A percentile compares a stretch with the other conserved stretches of the same genome.
phyloP scores from a whole-genome alignment of 371 early-diverging fungal species.

The Mortierella sp. region DNA sequence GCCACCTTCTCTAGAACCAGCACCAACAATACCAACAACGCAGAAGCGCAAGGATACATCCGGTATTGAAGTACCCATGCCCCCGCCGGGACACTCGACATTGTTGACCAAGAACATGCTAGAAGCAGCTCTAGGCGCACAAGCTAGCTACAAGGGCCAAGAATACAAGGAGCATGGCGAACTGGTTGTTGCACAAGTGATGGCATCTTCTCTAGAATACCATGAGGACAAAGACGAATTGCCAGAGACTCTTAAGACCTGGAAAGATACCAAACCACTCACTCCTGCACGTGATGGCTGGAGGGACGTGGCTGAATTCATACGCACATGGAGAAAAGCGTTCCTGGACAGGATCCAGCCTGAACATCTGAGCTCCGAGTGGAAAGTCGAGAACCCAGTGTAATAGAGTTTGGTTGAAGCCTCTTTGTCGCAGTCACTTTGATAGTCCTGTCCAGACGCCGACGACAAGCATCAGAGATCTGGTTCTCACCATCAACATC shows the following conservation, averaged over 20 bases:
- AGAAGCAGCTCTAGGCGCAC: constrained; percentile 23
- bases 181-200: constrained; percentile 33
- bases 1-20: neutral
- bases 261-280: constrained; percentile 27
- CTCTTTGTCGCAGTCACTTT: no score
- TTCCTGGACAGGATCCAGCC: constrained; percentile 30
- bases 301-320: constrained; percentile 33
- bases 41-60: neutral
- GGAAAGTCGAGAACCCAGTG: constrained; percentile 40
- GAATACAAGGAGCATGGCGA: constrained; percentile 47
- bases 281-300: constrained; percentile 19
- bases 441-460: no score
- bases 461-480: no score
- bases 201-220: constrained; percentile 38
- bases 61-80: constrained; percentile 12
- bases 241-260: constrained; percentile 21
- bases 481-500: neutral
- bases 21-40: neutral
- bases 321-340: constrained; percentile 39
- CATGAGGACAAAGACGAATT: constrained; percentile 29
- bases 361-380: constrained; percentile 30
- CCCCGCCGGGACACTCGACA: constrained; percentile 36
- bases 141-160: constrained; percentile 26
- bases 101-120: constrained; percentile 18
- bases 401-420: neutral